phyloP scores from a whole-genome alignment of 768 basidiomycete genomes.

The Mrakia gelida region DNA sequence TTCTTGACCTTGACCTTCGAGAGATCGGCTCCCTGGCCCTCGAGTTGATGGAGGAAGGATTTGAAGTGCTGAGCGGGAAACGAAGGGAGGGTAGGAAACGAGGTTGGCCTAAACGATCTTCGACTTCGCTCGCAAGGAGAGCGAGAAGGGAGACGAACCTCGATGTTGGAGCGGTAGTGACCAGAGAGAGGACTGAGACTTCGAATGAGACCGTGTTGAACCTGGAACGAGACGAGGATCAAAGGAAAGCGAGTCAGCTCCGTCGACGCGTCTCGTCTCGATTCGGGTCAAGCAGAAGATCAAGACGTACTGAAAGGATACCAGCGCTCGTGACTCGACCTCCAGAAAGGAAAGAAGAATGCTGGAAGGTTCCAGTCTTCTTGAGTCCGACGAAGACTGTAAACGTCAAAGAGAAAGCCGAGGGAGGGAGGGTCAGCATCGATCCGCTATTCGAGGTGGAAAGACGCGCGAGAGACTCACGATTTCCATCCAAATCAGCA shows the following conservation, averaged over 20 bases:
- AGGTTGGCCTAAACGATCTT: not conserved
- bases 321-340: constrained; percentile 62
- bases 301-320: constrained; percentile 53
- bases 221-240: not conserved
- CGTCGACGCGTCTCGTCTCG: not conserved
- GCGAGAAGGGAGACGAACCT: constrained; percentile 44
- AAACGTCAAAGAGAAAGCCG: constrained; percentile 50
- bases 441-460: too few species aligned
- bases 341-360: constrained; percentile 52
- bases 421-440: constrained; percentile 43
- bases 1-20: constrained; percentile 59
- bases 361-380: constrained; percentile 60
- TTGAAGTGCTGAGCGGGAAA: constrained; percentile 54
- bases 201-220: constrained; percentile 57
- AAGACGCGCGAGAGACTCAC: too few species aligned
- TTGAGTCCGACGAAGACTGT: constrained; percentile 60
- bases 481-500: constrained; percentile 42
- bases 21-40: constrained; percentile 57
- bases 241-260: not conserved
- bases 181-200: constrained; percentile 63
- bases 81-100: not conserved
- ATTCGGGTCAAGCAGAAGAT: too few species aligned
- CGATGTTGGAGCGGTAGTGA: constrained; percentile 61
- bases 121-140: not conserved
- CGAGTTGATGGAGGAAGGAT: constrained; percentile 54